Evolutionary conservation across 1,284 basidiomycete genomes (phyloP), one percentile per base, ranked within the genome.

Genomic region (Apiotrichum gracile): DNA sequence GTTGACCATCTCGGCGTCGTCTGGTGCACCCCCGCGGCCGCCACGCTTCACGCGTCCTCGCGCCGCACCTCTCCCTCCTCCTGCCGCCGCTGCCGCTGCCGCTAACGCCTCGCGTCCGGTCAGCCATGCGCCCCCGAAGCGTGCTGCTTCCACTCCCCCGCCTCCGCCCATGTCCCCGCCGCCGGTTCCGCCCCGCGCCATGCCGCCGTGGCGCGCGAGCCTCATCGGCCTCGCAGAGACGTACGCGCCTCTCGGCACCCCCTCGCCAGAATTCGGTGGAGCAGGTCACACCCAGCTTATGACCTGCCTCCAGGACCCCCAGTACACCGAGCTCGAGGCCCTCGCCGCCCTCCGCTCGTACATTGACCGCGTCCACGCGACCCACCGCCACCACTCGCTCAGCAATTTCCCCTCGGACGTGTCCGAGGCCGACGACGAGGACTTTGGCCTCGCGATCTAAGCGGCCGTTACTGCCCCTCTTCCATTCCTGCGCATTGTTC

Each of bases 291-390:
- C 44, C 6, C 17, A 31, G 25, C 47, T 52, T 14, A 29, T 56
- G 22, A 21, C 33, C 19, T 47, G 51, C n/a, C 51, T 56, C 12
- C 38, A 42, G 22, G 55, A 57, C 51, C 33, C 51, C 1, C n/a
- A 16, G 10, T 29, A 45, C 22, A 44, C 27, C 5, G 55, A 57
- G 51, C 51, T 49, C 27, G 38, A 53, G 35, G 55, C 51, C 4
- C 45, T 57, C 10, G 51, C 44, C 19, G 37, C 44, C 22, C 48
- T 57, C n/a, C 47, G 55, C 10, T 24, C 40, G 16, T 57, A 57
- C 31, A 19, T 57, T 26, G 55, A 57, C 40, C 21, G 21, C 14
- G 26, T 57, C 14, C 51, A 57, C 44, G 27, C 42, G 12, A 37
- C 45, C n/a, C 21, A 16, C 31, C 51, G 51, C 39, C 25, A 21